Conservation (phyloP, 768 basidiomycete species). For the Plicaturopsis crispa region DNA sequence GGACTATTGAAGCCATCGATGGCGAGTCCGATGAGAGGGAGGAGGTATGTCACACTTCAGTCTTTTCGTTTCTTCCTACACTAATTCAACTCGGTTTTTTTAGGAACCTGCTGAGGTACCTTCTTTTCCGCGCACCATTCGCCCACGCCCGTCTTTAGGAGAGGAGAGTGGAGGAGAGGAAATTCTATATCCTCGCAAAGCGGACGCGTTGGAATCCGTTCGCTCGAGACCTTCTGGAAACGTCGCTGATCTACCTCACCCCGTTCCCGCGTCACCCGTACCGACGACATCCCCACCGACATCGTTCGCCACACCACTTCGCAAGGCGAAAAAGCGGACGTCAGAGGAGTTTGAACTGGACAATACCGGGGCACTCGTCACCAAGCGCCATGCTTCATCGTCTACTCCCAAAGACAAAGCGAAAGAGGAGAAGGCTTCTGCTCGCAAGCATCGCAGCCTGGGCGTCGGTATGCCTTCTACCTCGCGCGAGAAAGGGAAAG, state of each 20-base stretch:
- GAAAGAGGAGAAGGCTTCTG: slow-evolving; percentile 43
- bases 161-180: slow-evolving; percentile 89
- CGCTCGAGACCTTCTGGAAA: slow-evolving; percentile 18
- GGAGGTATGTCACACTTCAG: slow-evolving; percentile 41
- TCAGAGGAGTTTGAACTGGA: slow-evolving; percentile 83
- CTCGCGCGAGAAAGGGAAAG: slow-evolving; percentile 44
- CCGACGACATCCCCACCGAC: slow-evolving; percentile 47
- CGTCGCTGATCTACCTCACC: slow-evolving; percentile 17
- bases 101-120: slow-evolving; percentile 36
- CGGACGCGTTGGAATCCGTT: slow-evolving; percentile 20
- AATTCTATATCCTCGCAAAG: slow-evolving; percentile 77
- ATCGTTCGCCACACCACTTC: slow-evolving; percentile 45
- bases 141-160: slow-evolving; percentile 56
- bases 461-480: slow-evolving; percentile 41
- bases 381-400: slow-evolving; percentile 33
- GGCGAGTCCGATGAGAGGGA: slow-evolving; percentile 67
- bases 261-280: slow-evolving; percentile 23
- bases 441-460: slow-evolving; percentile 68
- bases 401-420: slow-evolving; percentile 34
- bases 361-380: slow-evolving; percentile 51
- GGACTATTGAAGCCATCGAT: slow-evolving; percentile 85
- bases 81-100: slow-evolving; percentile 1
- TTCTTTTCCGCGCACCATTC: slow-evolving; percentile 40
- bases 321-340: slow-evolving; percentile 64
- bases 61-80: not conserved